Percentiles rank a stretch among this genome's conserved stretches.
Conservation (phyloP, 768 basidiomycete species). For the Lentinula sp. region DNA sequence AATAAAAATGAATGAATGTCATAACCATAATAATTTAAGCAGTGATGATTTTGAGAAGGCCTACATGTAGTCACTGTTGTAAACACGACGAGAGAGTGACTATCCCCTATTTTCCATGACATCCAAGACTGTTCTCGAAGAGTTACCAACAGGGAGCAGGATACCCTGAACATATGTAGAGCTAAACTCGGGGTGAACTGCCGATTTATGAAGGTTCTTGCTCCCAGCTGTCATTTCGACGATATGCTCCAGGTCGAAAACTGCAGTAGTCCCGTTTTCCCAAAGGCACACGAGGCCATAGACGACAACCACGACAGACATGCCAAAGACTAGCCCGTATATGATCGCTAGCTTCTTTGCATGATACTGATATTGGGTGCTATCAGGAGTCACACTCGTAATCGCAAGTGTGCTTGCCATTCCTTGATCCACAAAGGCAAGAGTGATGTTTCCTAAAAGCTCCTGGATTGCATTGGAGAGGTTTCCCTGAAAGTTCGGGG, state of each 20-base stretch:
- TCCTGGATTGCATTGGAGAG: neutral
- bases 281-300: neutral
- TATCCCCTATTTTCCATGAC: neutral
- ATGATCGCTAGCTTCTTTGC: slow-evolving; percentile 26
- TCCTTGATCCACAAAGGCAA: neutral
- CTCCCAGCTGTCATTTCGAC: neutral
- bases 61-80: too few species aligned
- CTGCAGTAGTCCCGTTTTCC: neutral
- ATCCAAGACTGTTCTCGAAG: neutral
- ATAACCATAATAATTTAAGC: too few species aligned
- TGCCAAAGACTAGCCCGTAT: neutral
- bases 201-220: neutral
- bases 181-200: neutral
- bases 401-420: slow-evolving; percentile 4
- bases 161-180: neutral
- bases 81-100: too few species aligned
- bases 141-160: neutral
- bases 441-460: neutral
- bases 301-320: neutral
- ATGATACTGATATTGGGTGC: slow-evolving; percentile 33
- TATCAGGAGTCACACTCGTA: slow-evolving; percentile 8
- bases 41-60: too few species aligned
- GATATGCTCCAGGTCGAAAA: neutral
- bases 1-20: too few species aligned
- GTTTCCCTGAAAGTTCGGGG: neutral